Evolutionary conservation across 768 basidiomycete species (phyloP), one percentile per base, ranked within the genome.

Genomic region (Suillus sp.): DNA sequence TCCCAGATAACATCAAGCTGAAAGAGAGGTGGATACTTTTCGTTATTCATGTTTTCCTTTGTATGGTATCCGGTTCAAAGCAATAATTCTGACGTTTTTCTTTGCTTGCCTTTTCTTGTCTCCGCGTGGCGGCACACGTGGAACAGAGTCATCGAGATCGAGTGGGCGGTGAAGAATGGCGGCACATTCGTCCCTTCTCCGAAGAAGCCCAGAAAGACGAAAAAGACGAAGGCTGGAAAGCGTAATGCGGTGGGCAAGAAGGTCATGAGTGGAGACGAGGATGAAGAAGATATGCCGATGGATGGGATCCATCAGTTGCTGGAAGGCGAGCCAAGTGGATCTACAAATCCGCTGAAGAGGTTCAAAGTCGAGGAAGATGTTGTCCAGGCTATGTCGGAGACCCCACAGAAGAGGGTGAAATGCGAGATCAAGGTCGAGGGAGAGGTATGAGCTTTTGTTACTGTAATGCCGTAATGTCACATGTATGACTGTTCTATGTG

Each of bases 1-100:
- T 93, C 55, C 92, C 93, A n/a, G 89, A 92, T 63, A 94, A 95
- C 71, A 74, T 85, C 76, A 93, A 92, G 74, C 82, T 95, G 56
- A 86, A 88, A 84, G 91, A 91, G 82, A 90, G 93, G 93, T 93
- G 83, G 84, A 87, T 87, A 81, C 82, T 85, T 80, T 89, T 87
- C 75, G 77, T 89, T 75, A 75, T 87, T 72, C 79, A 86, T 75
- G 83, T 88, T 72, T 88, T 87, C 72, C 77, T 87, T 73, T 82
- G 82, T 80, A 81, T 81, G 76, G 68, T 84, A 72, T 83, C 81
- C 60, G 73, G 72, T 64, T 67, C 71, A 70, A 72, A 71, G 71
- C 71, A 63, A 65, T 70, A 70, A 74, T 71, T 79, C 82, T 84
- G 80, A 83, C 80, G 66, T 70, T 66, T 68, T 72, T 71, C 72